phyloP scores from a whole-genome alignment of 2,329 filamentous ascomycete genomes.

The Claviceps africana region DNA sequence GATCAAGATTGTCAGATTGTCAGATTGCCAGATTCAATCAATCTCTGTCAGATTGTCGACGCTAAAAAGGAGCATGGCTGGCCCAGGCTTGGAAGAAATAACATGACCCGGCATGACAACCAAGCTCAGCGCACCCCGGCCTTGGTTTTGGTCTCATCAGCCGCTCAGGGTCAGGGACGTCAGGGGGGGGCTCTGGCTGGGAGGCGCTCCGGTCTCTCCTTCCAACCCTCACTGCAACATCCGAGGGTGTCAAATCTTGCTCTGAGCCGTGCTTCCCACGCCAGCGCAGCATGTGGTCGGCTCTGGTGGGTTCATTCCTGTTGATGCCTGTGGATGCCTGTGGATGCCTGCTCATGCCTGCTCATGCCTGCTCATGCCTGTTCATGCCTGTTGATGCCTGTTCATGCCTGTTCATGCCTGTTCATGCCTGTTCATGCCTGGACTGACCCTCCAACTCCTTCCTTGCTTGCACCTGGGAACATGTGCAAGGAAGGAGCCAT shows the following conservation, averaged over 20 bases:
- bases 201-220: background rate
- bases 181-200: background rate
- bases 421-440: background rate
- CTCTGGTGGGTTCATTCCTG: no score
- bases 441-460: background rate
- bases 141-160: background rate
- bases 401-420: background rate
- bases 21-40: no score
- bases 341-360: background rate
- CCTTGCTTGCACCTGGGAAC: no score
- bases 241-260: background rate
- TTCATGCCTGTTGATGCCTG: no score
- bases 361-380: no score
- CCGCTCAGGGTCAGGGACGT: background rate
- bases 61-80: slow-evolving; percentile 2
- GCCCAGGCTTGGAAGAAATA: slow-evolving; percentile 1
- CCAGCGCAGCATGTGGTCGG: no score
- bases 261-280: background rate
- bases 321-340: no score
- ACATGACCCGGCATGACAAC: background rate
- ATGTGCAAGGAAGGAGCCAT: background rate
- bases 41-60: slow-evolving; percentile 5
- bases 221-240: background rate
- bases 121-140: background rate
- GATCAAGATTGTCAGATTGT: slow-evolving; percentile 6